Evolutionary conservation across 2,329 filamentous ascomycete species (phyloP).

Genomic region (Elsinoe ampelina): DNA sequence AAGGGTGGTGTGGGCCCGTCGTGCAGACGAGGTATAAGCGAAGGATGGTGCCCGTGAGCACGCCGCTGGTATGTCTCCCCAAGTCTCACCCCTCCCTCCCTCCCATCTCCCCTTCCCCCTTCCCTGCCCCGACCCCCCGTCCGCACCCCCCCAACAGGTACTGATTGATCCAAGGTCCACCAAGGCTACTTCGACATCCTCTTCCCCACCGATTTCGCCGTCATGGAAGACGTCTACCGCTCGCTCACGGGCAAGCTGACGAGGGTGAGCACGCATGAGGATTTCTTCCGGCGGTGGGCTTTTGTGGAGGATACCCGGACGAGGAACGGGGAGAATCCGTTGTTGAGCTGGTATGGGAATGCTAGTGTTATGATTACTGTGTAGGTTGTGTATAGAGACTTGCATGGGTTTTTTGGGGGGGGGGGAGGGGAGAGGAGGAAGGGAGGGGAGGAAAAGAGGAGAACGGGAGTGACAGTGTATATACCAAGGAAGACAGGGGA

Average conservation of each 20-base stretch:
- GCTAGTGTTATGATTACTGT: constrained; percentile 85
- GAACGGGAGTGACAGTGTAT: no score
- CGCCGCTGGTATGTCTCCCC: constrained; percentile 62
- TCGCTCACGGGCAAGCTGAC: constrained; percentile 89
- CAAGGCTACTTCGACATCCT: constrained; percentile 99
- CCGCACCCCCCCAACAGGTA: background rate
- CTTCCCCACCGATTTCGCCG: constrained; percentile 89
- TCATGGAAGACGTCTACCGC: constrained; percentile 85
- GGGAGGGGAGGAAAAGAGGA: background rate
- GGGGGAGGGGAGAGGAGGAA: background rate
- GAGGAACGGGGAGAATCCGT: constrained; percentile 81
- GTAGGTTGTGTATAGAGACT: constrained; percentile 28
- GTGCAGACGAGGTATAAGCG: constrained; percentile 90
- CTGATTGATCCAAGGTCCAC: constrained; percentile 56
- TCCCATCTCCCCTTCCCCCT: background rate
- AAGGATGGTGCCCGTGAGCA: constrained; percentile 78
- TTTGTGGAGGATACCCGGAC: constrained; percentile 85
- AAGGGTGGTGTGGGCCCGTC: constrained; percentile 82
- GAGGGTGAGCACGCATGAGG: constrained; percentile 73
- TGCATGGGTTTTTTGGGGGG: no score
- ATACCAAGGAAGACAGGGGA: no score
- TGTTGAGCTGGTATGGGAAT: constrained; percentile 91
- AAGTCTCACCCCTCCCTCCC: background rate
- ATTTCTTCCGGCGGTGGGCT: constrained; percentile 85
- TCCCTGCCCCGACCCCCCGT: background rate